Conservation (phyloP, 2,329 filamentous ascomycete species). For the Pseudocercospora macadamiae region DNA sequence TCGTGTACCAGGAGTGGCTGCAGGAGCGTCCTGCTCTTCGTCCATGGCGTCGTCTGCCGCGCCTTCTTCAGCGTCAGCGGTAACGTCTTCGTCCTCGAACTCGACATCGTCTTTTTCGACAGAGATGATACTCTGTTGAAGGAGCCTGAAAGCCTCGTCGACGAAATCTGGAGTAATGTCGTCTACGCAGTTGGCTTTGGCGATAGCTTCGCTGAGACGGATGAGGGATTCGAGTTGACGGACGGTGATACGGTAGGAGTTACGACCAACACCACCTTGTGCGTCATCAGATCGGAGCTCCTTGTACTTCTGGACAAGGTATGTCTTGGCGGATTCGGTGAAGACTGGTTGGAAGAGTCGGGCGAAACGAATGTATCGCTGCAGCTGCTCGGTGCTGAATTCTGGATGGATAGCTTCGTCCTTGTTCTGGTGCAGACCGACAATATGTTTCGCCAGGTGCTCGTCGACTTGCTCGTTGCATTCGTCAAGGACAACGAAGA, state of each 20-base stretch:
- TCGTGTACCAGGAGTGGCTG: conserved; percentile 43
- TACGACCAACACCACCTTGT: conserved; percentile 89
- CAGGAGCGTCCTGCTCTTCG: conserved; percentile 38
- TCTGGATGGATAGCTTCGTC: conserved; percentile 91
- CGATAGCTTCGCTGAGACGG: conserved; percentile 93
- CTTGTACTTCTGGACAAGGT: conserved; percentile 92
- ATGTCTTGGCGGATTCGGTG: conserved; percentile 79
- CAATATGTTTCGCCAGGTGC: conserved; percentile 91
- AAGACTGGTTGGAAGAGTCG: conserved; percentile 93
- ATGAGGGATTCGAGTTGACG: conserved; percentile 96
- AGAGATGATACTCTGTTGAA: conserved; percentile 93
- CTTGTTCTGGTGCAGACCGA: conserved; percentile 87
- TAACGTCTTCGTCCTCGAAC: conserved; percentile 72
- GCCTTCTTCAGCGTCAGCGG: conserved; percentile 52
- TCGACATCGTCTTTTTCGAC: conserved; percentile 98
- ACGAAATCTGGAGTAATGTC: conserved; percentile 86
- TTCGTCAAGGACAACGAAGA: conserved; percentile 96
- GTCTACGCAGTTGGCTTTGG: conserved; percentile 94
- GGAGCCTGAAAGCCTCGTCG: conserved; percentile 84
- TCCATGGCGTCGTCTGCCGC: conserved; percentile 57
- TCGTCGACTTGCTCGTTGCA: conserved; percentile 91
- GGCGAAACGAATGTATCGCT: conserved; percentile 96
- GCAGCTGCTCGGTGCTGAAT: conserved; percentile 93
- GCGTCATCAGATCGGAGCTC: conserved; percentile 91
- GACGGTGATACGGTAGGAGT: conserved; percentile 96